Evolutionary conservation across 2,329 filamentous ascomycete genomes (phyloP).

Genomic region (Microcyclospora pomicola): DNA sequence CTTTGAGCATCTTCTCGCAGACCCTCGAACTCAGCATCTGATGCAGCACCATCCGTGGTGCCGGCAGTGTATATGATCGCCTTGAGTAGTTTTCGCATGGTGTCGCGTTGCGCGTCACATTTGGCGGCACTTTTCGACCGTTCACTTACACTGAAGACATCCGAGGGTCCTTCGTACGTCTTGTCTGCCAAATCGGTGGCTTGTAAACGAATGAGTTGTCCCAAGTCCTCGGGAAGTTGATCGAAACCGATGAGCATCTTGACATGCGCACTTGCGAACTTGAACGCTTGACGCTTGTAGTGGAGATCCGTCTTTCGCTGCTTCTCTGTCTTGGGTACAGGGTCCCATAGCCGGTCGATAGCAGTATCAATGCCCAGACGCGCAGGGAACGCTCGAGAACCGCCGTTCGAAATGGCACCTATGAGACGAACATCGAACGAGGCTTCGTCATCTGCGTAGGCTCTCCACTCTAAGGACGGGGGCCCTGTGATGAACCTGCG

Average conservation of each 20-base stretch:
- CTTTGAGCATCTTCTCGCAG: slow-evolving; percentile 61
- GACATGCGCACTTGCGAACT: slow-evolving; percentile 73
- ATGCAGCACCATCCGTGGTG: slow-evolving; percentile 52
- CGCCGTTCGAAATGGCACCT: slow-evolving; percentile 57
- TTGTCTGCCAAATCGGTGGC: slow-evolving; percentile 68
- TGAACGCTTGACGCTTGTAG: slow-evolving; percentile 88
- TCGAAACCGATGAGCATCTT: slow-evolving; percentile 86
- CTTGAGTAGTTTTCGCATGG: slow-evolving; percentile 75
- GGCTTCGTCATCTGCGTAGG: slow-evolving; percentile 73
- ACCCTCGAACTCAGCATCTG: too few relatives aligned
- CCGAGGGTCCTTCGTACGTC: slow-evolving; percentile 57
- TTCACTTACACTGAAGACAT: slow-evolving; percentile 61
- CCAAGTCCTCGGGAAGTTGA: slow-evolving; percentile 76
- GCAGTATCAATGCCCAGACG: slow-evolving; percentile 79
- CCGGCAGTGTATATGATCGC: slow-evolving; percentile 67
- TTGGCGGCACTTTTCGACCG: slow-evolving; percentile 73
- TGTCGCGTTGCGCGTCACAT: slow-evolving; percentile 69
- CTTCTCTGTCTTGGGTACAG: slow-evolving; percentile 45
- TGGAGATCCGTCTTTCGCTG: slow-evolving; percentile 60
- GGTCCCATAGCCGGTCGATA: slow-evolving; percentile 72
- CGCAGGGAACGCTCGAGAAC: slow-evolving; percentile 71
- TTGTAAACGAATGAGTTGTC: slow-evolving; percentile 70
- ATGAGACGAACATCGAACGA: slow-evolving; percentile 83
- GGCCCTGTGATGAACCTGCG: slow-evolving; percentile 89
- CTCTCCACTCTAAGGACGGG: slow-evolving; percentile 66